Percentiles rank a stretch among this genome's conserved stretches.
These are phyloP conservation scores for Heterobasidion parviporum DNA, from an alignment of 1,284 basidiomycete genomes.

Conservation along the genomic window DNA sequence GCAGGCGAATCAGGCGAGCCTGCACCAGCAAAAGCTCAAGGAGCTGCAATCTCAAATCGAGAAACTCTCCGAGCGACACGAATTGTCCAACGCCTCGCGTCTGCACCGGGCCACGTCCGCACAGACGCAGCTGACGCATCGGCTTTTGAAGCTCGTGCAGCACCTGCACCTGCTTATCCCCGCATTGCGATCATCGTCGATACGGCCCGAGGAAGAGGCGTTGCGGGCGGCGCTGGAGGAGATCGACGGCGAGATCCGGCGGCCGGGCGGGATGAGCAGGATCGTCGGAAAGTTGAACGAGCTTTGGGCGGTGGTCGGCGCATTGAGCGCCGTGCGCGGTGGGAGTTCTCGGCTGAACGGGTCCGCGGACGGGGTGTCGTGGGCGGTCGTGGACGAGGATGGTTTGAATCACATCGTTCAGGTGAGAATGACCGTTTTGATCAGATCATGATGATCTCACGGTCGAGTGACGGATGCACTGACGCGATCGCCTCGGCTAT, in stretches of 20 bases:
- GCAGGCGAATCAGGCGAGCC: slow-evolving; percentile 61
- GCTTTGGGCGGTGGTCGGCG: slow-evolving; percentile 82
- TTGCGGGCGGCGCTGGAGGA: slow-evolving; percentile 64
- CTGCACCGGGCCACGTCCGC: slow-evolving; percentile 57
- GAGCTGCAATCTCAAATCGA: slow-evolving; percentile 42
- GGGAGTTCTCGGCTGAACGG: slow-evolving; percentile 30
- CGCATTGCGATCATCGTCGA: slow-evolving; percentile 65
- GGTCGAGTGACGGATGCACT: not conserved
- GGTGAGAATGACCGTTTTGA: slow-evolving; percentile 28
- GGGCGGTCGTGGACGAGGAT: slow-evolving; percentile 82
- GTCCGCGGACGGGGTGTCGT: slow-evolving; percentile 44
- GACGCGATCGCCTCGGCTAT: not conserved
- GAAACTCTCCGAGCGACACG: slow-evolving; percentile 57
- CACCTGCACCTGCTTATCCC: slow-evolving; percentile 79
- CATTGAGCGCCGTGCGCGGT: slow-evolving; percentile 58
- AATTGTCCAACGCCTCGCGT: slow-evolving; percentile 63
- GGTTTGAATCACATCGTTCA: slow-evolving; percentile 70
- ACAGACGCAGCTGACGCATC: slow-evolving; percentile 69
- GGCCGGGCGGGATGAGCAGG: slow-evolving; percentile 47
- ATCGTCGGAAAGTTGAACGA: slow-evolving; percentile 74
- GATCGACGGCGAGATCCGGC: slow-evolving; percentile 66
- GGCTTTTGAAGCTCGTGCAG: slow-evolving; percentile 65
- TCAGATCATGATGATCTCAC: not conserved
- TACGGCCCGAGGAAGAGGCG: slow-evolving; percentile 77
- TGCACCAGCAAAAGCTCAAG: slow-evolving; percentile 67